Base-by-base conservation (phyloP, 139 green algal genomes). In the Ettlia oleoabundans region DNA sequence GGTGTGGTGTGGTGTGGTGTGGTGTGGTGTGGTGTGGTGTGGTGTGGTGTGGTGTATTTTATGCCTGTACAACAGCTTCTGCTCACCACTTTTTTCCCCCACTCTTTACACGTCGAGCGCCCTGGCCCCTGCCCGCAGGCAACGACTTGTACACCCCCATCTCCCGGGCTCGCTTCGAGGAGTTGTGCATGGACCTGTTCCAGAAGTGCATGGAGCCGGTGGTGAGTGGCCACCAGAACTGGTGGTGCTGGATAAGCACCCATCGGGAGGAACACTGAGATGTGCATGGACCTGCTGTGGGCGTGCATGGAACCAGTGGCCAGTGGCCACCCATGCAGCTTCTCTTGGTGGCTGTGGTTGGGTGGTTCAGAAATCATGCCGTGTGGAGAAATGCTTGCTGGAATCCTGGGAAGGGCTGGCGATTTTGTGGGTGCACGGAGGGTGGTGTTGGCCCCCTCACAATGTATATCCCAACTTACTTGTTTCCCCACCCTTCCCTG, bases 241-340 rank as follows among this genome's bases (percentile, higher is more conserved):
- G n/a, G n/a, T n/a, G n/a, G n/a, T n/a, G n/a, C n/a, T n/a, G n/a
- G n/a, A n/a, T n/a, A n/a, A n/a, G n/a, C n/a, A n/a, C n/a, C n/a
- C n/a, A n/a, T n/a, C n/a, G n/a, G n/a, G n/a, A n/a, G n/a, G n/a
- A n/a, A n/a, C n/a, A n/a, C n/a, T n/a, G 97, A 99, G 93, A 88
- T 99, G 58, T 95, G 92, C 94, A 98, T 98, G 94, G 96, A 99
- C 91, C 86, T 99, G 72, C 99, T 99, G 93, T 86, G 95, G 80
- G 98, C 98, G 94, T 99, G 96, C 94, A 98, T 99, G 95, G 96
- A 98, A 76, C 96, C 96, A n/a, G 96, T 99, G 28, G 96, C 98
- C 91, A 47, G 71, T 35, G 26, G 19, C 7, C 37, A 35, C 47
- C 15, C 10, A 15, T 10, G 47, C 47, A 58, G 47, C 47, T 58